Conservation (phyloP, 495 filamentous ascomycete species). For the Penicillium chermesinum region DNA sequence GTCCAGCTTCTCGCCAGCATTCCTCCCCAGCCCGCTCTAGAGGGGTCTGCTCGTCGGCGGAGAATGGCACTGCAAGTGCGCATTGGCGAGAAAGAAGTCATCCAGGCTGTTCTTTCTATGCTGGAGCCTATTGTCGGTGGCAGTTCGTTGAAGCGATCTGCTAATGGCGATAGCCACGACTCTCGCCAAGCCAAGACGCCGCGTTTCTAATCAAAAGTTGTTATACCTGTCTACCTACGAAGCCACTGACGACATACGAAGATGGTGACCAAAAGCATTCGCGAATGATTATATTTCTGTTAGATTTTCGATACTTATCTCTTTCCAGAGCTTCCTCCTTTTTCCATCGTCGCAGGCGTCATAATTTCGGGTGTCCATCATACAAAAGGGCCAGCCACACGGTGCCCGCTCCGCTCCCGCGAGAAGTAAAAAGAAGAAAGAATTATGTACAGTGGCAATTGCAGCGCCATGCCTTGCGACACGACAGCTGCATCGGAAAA, state of each 20-base stretch:
- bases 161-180: conserved; percentile 25
- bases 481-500: conserved; percentile 21
- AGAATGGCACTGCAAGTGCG: conserved; percentile 73
- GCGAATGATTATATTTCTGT: conserved; percentile 30
- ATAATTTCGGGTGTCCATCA: conserved; percentile 40
- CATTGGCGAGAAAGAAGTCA: conserved; percentile 75
- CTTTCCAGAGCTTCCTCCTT: conserved; percentile 28
- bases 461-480: conserved; percentile 20
- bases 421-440: conserved; percentile 12
- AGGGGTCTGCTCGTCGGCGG: conserved; percentile 32
- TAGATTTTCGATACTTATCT: conserved; percentile 29
- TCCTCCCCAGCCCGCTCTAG: conserved; percentile 16
- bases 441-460: conserved; percentile 43
- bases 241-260: background rate
- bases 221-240: conserved; percentile 5
- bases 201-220: conserved; percentile 23
- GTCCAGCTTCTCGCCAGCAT: conserved; percentile 42
- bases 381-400: conserved; percentile 18
- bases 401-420: conserved; percentile 10
- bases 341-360: conserved; percentile 36
- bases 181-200: conserved; percentile 37
- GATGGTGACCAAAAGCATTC: conserved; percentile 9
- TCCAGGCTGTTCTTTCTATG: conserved; percentile 40
- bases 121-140: conserved; percentile 22
- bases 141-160: conserved; percentile 24